These are phyloP conservation scores for Peribolospora kevripleyi DNA, from an alignment of 768 basidiomycete genomes.

Conservation along the genomic window DNA sequence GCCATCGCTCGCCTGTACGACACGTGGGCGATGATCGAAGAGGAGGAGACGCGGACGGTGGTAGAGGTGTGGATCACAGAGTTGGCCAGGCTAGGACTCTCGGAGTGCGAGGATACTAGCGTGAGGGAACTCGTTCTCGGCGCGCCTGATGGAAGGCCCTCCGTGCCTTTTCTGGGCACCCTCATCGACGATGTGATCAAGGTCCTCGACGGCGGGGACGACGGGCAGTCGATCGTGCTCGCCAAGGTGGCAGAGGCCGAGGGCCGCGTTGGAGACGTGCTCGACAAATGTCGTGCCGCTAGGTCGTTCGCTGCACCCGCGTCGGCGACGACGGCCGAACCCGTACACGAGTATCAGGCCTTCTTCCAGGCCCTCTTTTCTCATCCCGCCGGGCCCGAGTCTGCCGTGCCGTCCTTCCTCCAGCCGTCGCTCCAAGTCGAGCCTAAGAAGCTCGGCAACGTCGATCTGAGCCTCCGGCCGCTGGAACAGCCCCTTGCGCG, in stretches of 20 bases:
- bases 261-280: not conserved
- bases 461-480: no score
- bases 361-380: not conserved
- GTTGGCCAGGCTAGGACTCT: not conserved
- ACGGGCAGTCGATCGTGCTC: not conserved
- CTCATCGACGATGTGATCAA: not conserved
- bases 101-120: not conserved
- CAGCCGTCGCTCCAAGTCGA: not conserved
- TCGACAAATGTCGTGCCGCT: not conserved
- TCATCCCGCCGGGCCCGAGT: no score
- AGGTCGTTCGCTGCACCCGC: not conserved
- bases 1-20: constrained; percentile 2
- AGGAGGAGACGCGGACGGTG: not conserved
- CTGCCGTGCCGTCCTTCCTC: not conserved
- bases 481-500: no score
- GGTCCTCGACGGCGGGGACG: not conserved
- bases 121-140: not conserved
- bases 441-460: not conserved
- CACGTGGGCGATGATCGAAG: constrained; percentile 2
- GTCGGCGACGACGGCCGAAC: not conserved
- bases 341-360: not conserved
- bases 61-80: not conserved
- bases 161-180: not conserved
- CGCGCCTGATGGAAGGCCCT: not conserved
- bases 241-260: not conserved